Evolutionary conservation across 2,329 filamentous ascomycete genomes (phyloP).

Genomic region (Diaporthe eres): DNA sequence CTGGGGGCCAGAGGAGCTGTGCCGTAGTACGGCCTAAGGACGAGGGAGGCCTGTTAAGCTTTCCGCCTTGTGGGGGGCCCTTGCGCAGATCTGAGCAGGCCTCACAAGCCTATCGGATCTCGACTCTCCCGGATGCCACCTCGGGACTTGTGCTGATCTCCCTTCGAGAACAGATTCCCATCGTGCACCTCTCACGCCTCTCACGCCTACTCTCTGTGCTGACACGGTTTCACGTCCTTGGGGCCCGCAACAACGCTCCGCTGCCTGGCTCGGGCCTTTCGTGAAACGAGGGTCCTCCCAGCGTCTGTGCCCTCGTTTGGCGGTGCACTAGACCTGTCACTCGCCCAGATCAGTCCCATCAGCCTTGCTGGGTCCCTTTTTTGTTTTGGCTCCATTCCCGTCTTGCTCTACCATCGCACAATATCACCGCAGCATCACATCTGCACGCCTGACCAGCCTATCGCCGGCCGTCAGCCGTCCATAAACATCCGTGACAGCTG

Average conservation of each 20-base stretch:
- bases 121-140: not conserved
- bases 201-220: not conserved
- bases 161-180: conserved; percentile 9
- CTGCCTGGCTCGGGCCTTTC: not conserved
- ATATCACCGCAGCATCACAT: conserved; percentile 29
- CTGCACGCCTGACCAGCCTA: conserved; percentile 27
- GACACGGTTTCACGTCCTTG: conserved; percentile 25
- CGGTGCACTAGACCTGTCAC: not conserved
- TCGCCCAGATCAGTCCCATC: not conserved
- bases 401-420: conserved; percentile 8
- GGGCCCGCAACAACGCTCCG: not conserved
- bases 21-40: not conserved
- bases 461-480: not conserved
- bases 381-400: conserved; percentile 13
- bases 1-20: not conserved
- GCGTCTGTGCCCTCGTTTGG: conserved; percentile 19
- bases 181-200: no score
- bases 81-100: conserved; percentile 25
- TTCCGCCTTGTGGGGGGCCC: conserved; percentile 27
- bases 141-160: conserved; percentile 1
- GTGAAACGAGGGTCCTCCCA: conserved; percentile 27
- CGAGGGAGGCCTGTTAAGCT: not conserved
- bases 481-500: conserved; percentile 14
- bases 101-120: conserved; percentile 41
- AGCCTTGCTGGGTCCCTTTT: not conserved